Evolutionary conservation across 1,139 yeast genomes (phyloP), one percentile per base, ranked within the genome.

Genomic region (Debaryomyces sp.): DNA sequence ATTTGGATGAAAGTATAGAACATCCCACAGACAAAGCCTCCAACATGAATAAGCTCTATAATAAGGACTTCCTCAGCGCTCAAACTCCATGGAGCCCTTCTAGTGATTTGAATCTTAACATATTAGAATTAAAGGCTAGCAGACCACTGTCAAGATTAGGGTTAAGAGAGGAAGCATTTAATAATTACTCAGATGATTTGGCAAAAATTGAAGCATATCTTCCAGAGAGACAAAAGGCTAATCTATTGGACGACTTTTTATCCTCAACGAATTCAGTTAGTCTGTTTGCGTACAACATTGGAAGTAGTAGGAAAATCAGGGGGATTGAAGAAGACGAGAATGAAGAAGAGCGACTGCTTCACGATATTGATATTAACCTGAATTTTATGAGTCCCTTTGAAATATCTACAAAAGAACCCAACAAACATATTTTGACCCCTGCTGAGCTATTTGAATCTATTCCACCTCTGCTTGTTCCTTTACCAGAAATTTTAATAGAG

Each of bases 401-500:
- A 23, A 10, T 3, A 5, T 22, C 30, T n/a, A 12, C 29, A n/a
- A 27, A 13, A 17, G 15, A 9, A 26, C 32, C 15, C 29, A 22
- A 21, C n/a, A 22, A 26, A 30, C 13, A 34, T 17, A 32, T 40
- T 3, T 22, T 34, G 24, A 43, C 46, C 3, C 53, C 53, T 3
- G 46, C 46, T 23, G 47, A 48, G 4, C 37, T 51, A 5, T 54
- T 61, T 41, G 34, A 49, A 6, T 50, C 59, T 6, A 71, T 82
- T 10, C 87, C 87, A 1, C 72, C 77, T 1, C 77, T 78, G 41
- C 61, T 84, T 4, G 59, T 70, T 8, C 87, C 86, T 2, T 64
- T 84, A 17, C 90, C 91, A 0, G 85, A 82, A 49, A 62, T 82
- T 10, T 66, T 85, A 26, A 64, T 80, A 10, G 77, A 78, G 48